Percentiles rank a stretch among this genome's conserved stretches.
These are phyloP conservation scores for Cryptosporidium sp. DNA, from an alignment of 169 alveolate genomes.

Conservation along the genomic window DNA sequence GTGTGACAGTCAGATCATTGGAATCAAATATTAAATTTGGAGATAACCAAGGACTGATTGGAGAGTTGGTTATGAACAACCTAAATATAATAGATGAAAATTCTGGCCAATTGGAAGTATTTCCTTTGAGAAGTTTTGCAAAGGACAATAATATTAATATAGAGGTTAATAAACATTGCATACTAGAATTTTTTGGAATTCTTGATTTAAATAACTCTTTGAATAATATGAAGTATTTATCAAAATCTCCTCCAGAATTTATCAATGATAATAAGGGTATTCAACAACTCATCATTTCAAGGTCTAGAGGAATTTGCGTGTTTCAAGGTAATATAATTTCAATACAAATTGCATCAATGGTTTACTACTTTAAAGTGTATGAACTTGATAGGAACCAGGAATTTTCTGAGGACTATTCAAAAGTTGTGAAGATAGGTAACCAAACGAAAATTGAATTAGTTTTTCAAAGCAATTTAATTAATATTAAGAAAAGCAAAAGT, in stretches of 20 bases:
- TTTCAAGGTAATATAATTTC: conserved; percentile 58
- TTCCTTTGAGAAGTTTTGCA: conserved; percentile 25
- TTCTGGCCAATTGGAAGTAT: neutral
- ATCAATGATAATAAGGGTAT: conserved; percentile 15
- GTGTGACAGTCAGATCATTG: conserved; percentile 28
- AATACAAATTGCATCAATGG: conserved; percentile 12
- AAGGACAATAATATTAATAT: conserved; percentile 3
- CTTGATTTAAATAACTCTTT: neutral
- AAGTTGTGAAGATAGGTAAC: conserved; percentile 38
- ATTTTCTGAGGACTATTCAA: neutral
- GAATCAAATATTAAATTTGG: conserved; percentile 21
- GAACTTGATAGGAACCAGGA: conserved; percentile 22
- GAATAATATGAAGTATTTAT: neutral
- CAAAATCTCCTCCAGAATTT: conserved; percentile 11
- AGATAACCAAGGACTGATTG: conserved; percentile 24
- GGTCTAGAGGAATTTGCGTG: conserved; percentile 46
- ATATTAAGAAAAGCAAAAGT: neutral
- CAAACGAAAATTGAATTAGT: conserved; percentile 46
- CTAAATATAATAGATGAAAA: neutral
- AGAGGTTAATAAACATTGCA: conserved; percentile 16
- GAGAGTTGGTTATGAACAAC: conserved; percentile 32
- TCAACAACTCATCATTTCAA: conserved; percentile 44
- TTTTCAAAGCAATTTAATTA: neutral
- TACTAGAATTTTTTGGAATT: conserved; percentile 8
- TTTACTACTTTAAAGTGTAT: conserved; percentile 23